Base-by-base conservation (phyloP, 306 rosid genomes). In the Quillaja saponaria region DNA sequence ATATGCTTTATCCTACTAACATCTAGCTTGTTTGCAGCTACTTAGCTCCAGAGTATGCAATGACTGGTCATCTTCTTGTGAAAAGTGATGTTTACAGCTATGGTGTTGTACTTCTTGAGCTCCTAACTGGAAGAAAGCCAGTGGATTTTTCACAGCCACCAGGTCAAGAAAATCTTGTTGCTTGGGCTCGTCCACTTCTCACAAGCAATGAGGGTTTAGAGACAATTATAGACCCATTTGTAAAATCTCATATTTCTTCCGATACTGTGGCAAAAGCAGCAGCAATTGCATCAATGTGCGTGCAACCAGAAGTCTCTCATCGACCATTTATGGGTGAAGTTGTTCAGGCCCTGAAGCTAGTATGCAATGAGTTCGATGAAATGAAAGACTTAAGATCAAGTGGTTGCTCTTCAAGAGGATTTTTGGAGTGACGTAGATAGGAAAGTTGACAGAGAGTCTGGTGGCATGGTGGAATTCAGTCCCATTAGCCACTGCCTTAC, bases 301-400 rank as follows among this genome's bases (percentile, higher is more conserved):
- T 92, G 61, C 99, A 92, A 63, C 97, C 97, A 0, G 99, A 92
- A 79, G 97, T 87, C 18, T 77, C 91, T 41, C 97, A 89, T 55
- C 87, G 97, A 8, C 97, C 97, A 17, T 92, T 86, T 87, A 92
- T 92, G 99, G 95, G 99, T 0, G 99, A 92, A 81, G 99, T 92
- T 49, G 91, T 92, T 71, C 99, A 92, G 76, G 97, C 97, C 50
- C 74, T 89, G 70, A 87, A 92, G 84, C 90, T 92, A 12, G 99
- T 92, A 34, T 87, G 99, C 75, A 83, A 68, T 28, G 99, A 92
- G 76, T 81, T 83, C 59, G 90, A 77, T 3, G 95, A 84, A 69
- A 55, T 81, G 48, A 74, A 71, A 17, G 80, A 73, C 17, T n/a
- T 66, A 38, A 80, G 69, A 71, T 74, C 85, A 71, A 71, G 51